Percentiles rank a stretch among this genome's conserved stretches.
Conservation (phyloP, 805 yeast species). For the Saccharomyces eubayanus region DNA sequence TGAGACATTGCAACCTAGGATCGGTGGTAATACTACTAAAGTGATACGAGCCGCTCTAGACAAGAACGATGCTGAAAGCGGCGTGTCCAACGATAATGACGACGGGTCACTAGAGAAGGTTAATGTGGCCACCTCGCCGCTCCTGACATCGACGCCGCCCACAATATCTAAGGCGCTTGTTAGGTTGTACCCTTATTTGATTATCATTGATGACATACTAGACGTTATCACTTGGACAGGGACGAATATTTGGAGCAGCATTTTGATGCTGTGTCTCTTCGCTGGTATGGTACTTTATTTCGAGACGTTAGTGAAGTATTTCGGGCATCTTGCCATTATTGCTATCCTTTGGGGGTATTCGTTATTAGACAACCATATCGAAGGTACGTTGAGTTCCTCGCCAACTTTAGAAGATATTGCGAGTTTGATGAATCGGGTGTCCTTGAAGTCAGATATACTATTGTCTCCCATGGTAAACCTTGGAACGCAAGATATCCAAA, state of each 20-base stretch:
- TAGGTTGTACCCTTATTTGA: slow-evolving; percentile 75
- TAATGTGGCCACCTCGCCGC: slow-evolving; percentile 50
- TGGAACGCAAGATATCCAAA: slow-evolving; percentile 67
- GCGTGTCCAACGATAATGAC: slow-evolving; percentile 1
- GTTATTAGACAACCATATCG: slow-evolving; percentile 46
- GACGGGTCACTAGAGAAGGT: slow-evolving; percentile 5
- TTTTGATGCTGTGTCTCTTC: slow-evolving; percentile 40
- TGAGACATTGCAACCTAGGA: slow-evolving; percentile 16
- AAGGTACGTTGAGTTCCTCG: slow-evolving; percentile 48
- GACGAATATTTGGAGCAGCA: slow-evolving; percentile 66
- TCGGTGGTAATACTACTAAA: slow-evolving; percentile 26
- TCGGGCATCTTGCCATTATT: slow-evolving; percentile 69
- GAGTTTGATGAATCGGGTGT: slow-evolving; percentile 63
- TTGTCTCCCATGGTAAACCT: slow-evolving; percentile 77
- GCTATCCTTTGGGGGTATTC: slow-evolving; percentile 54
- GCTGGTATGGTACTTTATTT: slow-evolving; percentile 61
- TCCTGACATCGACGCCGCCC: slow-evolving; percentile 84
- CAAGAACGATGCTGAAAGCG: slow-evolving; percentile 7
- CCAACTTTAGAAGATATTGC: slow-evolving; percentile 86
- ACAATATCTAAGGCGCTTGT: slow-evolving; percentile 77
- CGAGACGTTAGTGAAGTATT: slow-evolving; percentile 59
- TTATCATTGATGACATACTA: slow-evolving; percentile 55
- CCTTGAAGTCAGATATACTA: slow-evolving; percentile 67
- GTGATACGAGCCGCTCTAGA: slow-evolving; percentile 23
- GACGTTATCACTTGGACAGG: slow-evolving; percentile 84